phyloP scores from a whole-genome alignment of 1,139 yeast species.

The Yamadazyma conglobata region DNA sequence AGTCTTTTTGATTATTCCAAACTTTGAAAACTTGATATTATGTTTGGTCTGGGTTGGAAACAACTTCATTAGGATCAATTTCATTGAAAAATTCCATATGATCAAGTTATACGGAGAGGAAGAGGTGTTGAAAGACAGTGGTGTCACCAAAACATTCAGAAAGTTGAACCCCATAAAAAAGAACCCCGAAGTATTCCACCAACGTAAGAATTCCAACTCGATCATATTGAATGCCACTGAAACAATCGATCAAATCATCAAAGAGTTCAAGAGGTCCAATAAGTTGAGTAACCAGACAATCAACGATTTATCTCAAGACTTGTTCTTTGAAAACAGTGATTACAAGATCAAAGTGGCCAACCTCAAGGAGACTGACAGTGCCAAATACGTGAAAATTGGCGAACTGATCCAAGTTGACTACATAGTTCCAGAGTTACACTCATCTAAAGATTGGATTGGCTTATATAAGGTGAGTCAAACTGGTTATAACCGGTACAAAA shows the following conservation, averaged over 20 bases:
- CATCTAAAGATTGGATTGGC: conserved; percentile 72
- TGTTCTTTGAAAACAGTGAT: conserved; percentile 38
- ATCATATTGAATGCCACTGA: conserved; percentile 27
- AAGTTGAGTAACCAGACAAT: conserved; percentile 37
- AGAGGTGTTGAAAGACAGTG: conserved; percentile 56
- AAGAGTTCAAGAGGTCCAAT: conserved; percentile 34
- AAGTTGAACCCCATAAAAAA: conserved; percentile 43
- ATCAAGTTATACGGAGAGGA: conserved; percentile 70
- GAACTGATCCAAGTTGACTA: conserved; percentile 55
- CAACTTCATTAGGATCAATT: conserved; percentile 64
- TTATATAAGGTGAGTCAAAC: conserved; percentile 66
- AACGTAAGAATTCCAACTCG: conserved; percentile 16
- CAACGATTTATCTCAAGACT: conserved; percentile 39
- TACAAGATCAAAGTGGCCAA: conserved; percentile 27
- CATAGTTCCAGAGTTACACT: conserved; percentile 48
- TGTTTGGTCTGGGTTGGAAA: conserved; percentile 69
- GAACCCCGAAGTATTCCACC: conserved; percentile 17
- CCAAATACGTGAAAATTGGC: conserved; percentile 40
- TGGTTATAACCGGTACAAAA: conserved; percentile 54
- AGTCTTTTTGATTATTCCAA: conserved; percentile 59
- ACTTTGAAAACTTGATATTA: conserved; percentile 50
- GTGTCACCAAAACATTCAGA: conserved; percentile 64
- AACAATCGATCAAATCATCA: conserved; percentile 39
- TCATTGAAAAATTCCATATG: conserved; percentile 81
- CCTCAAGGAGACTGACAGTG: conserved; percentile 17